phyloP scores from a whole-genome alignment of 225 moss, liverwort and hornwort species.

The Physcomitrium patens region DNA sequence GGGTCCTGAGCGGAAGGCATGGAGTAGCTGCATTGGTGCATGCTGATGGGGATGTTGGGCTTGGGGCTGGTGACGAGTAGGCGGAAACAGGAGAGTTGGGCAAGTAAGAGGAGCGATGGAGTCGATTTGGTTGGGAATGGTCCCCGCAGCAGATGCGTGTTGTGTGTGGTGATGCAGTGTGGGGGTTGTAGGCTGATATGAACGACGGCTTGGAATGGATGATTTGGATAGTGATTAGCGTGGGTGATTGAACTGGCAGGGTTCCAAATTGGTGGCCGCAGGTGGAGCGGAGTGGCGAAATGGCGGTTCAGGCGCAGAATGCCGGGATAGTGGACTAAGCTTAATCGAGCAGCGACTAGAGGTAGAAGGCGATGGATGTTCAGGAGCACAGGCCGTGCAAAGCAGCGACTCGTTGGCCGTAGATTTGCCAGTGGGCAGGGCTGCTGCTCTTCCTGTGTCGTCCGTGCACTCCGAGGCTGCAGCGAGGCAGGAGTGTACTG shows the following conservation, averaged over 20 bases:
- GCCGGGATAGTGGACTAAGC: constrained; percentile 80
- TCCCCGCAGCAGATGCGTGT: no score
- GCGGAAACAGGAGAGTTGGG: no score
- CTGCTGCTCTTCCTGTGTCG: constrained; percentile 91
- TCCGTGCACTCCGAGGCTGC: constrained; percentile 77
- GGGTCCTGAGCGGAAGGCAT: no score
- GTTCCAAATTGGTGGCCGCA: constrained; percentile 52
- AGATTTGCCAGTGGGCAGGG: constrained; percentile 98
- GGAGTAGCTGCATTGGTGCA: no score
- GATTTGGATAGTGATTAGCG: constrained; percentile 29
- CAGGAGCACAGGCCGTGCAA: constrained; percentile 99
- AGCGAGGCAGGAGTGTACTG: constrained; percentile 63
- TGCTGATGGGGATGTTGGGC: no score
- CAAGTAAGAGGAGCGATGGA: no score
- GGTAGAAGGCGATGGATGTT: constrained; percentile 92
- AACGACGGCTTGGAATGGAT: background rate
- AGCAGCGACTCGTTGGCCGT: constrained; percentile 98
- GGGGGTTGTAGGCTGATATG: background rate
- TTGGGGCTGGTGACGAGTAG: no score
- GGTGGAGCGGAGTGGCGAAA: constrained; percentile 89
- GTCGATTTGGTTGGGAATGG: no score
- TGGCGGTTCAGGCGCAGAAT: constrained; percentile 88
- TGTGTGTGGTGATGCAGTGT: no score
- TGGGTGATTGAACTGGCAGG: constrained; percentile 40
- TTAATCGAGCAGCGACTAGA: constrained; percentile 96